phyloP scores from a whole-genome alignment of 352 stramenopile species.

The Achlya hypogyna region DNA sequence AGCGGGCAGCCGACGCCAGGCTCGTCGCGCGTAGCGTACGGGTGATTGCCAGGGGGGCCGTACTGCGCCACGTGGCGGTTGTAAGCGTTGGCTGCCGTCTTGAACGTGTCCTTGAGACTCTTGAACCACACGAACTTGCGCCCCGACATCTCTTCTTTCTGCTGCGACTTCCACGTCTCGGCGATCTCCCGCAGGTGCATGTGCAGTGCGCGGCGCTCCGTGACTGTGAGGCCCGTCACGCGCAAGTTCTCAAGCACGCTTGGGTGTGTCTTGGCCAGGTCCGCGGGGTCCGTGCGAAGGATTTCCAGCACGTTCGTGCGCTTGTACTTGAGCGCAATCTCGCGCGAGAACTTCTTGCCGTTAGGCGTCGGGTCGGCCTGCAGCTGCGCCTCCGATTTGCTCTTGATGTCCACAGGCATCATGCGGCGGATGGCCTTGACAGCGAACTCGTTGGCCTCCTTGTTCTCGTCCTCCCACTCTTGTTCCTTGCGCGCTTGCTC shows the following conservation, averaged over 20 bases:
- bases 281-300: slow-evolving; percentile 73
- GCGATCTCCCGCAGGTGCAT: slow-evolving; percentile 80
- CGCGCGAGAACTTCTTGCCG: slow-evolving; percentile 62
- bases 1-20: slow-evolving; percentile 75
- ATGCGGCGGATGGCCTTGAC: slow-evolving; percentile 84
- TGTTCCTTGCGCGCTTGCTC: slow-evolving; percentile 86
- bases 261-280: slow-evolving; percentile 84
- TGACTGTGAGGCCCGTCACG: slow-evolving; percentile 86
- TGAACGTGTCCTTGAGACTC: slow-evolving; percentile 88
- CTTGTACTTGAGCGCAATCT: slow-evolving; percentile 87
- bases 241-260: slow-evolving; percentile 85
- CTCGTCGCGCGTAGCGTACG: slow-evolving; percentile 76
- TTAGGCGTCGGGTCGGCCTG: slow-evolving; percentile 55
- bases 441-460: slow-evolving; percentile 75
- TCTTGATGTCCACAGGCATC: slow-evolving; percentile 89
- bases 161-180: slow-evolving; percentile 78
- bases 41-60: slow-evolving; percentile 80
- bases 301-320: slow-evolving; percentile 88
- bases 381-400: slow-evolving; percentile 83
- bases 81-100: slow-evolving; percentile 86
- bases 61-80: slow-evolving; percentile 87
- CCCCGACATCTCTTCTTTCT: slow-evolving; percentile 88
- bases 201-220: slow-evolving; percentile 82
- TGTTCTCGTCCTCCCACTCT: slow-evolving; percentile 89
- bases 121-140: slow-evolving; percentile 90